phyloP scores from a whole-genome alignment of 441 rosid genomes.

The Gossypium trilobum region DNA sequence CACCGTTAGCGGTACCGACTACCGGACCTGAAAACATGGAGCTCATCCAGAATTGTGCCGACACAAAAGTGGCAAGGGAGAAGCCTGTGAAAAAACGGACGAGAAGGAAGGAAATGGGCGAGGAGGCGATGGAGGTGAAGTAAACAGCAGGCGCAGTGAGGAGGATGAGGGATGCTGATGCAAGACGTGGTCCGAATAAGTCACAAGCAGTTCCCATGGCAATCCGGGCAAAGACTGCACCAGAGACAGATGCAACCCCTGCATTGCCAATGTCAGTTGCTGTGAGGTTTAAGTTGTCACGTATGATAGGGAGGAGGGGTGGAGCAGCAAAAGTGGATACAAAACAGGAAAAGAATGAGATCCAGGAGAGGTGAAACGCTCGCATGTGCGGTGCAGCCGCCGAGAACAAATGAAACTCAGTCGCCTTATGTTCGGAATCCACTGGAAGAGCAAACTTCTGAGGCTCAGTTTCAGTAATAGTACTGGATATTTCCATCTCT shows the following conservation, averaged over 20 bases:
- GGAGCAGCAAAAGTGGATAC: constrained; percentile 87
- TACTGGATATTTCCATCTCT: constrained; percentile 19
- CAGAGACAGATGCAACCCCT: constrained; percentile 72
- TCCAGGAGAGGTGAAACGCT: constrained; percentile 71
- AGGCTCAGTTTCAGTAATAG: constrained; percentile 16
- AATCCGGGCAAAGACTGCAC: constrained; percentile 65
- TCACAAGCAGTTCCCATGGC: constrained; percentile 77
- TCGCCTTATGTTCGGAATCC: constrained; percentile 65
- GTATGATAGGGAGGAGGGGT: constrained; percentile 60
- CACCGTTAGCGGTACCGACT: constrained; percentile 58
- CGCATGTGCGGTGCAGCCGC: constrained; percentile 61
- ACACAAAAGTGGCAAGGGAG: constrained; percentile 67
- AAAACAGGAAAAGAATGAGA: constrained; percentile 65
- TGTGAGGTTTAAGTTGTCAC: constrained; percentile 64
- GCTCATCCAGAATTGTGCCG: constrained; percentile 84
- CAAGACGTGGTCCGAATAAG: constrained; percentile 70
- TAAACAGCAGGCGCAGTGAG: constrained; percentile 67
- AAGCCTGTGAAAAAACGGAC: constrained; percentile 63
- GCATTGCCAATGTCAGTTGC: constrained; percentile 76
- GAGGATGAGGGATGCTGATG: constrained; percentile 59
- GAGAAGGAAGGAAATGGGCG: constrained; percentile 53
- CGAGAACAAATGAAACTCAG: constrained; percentile 46
- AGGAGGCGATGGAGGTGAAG: constrained; percentile 41
- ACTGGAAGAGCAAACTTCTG: constrained; percentile 52
- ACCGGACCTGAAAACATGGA: constrained; percentile 51